Evolutionary conservation across 23 red algal genomes (phyloP), one percentile per base, ranked within the genome.

Genomic region (Gracilaria domingensis): DNA sequence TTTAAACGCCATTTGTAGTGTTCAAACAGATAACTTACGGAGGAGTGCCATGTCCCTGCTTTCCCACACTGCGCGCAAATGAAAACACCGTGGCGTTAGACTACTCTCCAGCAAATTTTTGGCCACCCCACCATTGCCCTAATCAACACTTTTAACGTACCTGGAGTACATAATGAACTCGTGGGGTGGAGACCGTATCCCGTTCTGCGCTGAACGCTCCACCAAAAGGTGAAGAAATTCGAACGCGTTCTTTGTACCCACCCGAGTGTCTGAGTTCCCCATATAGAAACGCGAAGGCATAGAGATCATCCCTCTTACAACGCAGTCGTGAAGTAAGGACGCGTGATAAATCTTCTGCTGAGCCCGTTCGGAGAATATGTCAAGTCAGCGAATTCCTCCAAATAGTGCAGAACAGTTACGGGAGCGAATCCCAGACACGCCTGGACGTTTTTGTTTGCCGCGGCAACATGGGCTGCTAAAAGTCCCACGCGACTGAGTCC

Each of bases 81-180:
- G n/a, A 76, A 76, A 2, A 12, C 71, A 76, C 71, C 4, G 8
- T 4, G 3, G 8, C 32, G 71, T n/a, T 28, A 76, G 45, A 76
- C 32, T 3, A 76, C 4, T 40, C 32, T 1, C 37, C 8, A 76
- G 4, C 1, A n/a, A 76, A 76, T 44, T 13, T 29, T 21, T 9
- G 4, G 37, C 66, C 9, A 2, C 66, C 33, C 1, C 66, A 72
- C 12, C 66, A 16, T 17, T 76, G 14, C 20, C 21, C 20, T 20
- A 4, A 4, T 74, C 38, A 76, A 24, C 18, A 39, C 4, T 40
- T 2, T 76, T 4, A 26, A 75, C 71, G 13, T 89, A 89, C 85
- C 90, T 93, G 66, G 81, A 93, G 54, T 93, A 93, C 76, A 93
- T 84, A 36, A 93, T 47, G 37, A 93, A 83, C 61, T 93, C 90